Evolutionary conservation across 192 early-diverging fungal genomes (phyloP), one percentile per base, ranked within the genome.

Genomic region (Backusella parvicylindrica): DNA sequence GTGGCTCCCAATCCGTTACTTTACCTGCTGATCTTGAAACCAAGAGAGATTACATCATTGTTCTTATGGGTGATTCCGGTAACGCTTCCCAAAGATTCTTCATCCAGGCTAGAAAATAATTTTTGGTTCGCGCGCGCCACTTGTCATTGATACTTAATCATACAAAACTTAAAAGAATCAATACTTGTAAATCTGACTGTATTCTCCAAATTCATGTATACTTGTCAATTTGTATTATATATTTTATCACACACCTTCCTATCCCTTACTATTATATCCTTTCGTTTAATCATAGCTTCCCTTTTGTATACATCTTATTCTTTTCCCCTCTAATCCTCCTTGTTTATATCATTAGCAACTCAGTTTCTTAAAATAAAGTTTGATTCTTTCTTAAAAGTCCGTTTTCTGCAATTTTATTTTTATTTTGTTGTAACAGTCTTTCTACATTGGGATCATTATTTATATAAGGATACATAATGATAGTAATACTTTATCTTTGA

Each of bases 1-100:
- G 26, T n/a, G 77, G 77, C 21, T 36, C 72, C 38, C 68, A 74
- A 15, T 21, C 32, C 12, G 35, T 79, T 23, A 37, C 35, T 33
- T 37, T 79, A 16, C 77, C 77, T 16, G 13, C 33, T 15, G 21
- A 69, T 21, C 56, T 79, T 9, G 5, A 28, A 16, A 64, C 77
- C 7, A 73, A 56, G 32, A 30, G 32, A 26, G 64, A 33, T n/a
- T 79, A 79, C 21, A 79, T 79, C 35, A 32, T 79, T 28, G 72
- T 79, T 1, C 38, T 79, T 3, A 69, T 79, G 67, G 77, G 77
- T 37, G 71, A 79, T 15, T 74, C 72, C 37, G 77, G 77, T 15
- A 79, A 79, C 3, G 73, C 72, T 37, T 79, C 77, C 6, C 50
- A 37, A 12, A 28, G 28, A 41, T 79, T 79, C 31, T 53, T 53